A percentile compares a stretch with the other conserved stretches of the same genome.
phyloP scores from a whole-genome alignment of 2,329 filamentous ascomycete species.

The Colletotrichum cordylinicola region DNA sequence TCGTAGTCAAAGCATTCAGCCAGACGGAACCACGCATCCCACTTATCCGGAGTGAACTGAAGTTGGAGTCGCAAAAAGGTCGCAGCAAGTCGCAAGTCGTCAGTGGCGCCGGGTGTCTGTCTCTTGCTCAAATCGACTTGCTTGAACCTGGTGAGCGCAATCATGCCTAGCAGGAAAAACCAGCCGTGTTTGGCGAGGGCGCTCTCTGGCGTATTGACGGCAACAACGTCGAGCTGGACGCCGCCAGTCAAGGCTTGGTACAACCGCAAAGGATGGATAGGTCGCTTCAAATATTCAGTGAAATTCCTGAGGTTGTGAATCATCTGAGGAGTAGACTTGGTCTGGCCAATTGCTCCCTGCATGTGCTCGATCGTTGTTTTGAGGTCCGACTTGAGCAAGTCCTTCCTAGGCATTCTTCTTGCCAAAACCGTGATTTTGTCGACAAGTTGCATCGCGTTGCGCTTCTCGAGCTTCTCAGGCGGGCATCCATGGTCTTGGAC shows the following conservation, averaged over 20 bases:
- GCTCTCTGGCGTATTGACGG: constrained; percentile 72
- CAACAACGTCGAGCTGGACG: constrained; percentile 74
- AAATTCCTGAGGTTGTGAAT: constrained; percentile 88
- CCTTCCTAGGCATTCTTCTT: constrained; percentile 85
- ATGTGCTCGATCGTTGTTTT: constrained; percentile 92
- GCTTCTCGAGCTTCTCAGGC: constrained; percentile 77
- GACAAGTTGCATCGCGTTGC: constrained; percentile 80
- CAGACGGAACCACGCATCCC: constrained; percentile 91
- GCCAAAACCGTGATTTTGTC: constrained; percentile 85
- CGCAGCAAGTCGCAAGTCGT: constrained; percentile 82
- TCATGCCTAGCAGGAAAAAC: constrained; percentile 91
- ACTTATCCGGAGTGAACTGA: constrained; percentile 80
- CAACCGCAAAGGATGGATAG: constrained; percentile 81
- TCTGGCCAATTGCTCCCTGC: constrained; percentile 81
- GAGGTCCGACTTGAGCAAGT: constrained; percentile 88
- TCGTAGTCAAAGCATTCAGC: constrained; percentile 89
- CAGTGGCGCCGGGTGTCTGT: constrained; percentile 78
- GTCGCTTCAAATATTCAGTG: constrained; percentile 79
- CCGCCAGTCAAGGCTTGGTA: constrained; percentile 83
- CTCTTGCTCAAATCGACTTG: constrained; percentile 74
- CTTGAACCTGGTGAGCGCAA: constrained; percentile 85
- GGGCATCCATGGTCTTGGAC: constrained; percentile 82
- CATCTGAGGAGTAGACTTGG: constrained; percentile 80
- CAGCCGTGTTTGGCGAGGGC: constrained; percentile 82
- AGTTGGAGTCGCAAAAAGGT: constrained; percentile 82